Percentiles rank a stretch among this genome's conserved stretches.
These are phyloP conservation scores for Podosphaera xanthii DNA, from an alignment of 2,329 filamentous ascomycete genomes.

Conservation along the genomic window DNA sequence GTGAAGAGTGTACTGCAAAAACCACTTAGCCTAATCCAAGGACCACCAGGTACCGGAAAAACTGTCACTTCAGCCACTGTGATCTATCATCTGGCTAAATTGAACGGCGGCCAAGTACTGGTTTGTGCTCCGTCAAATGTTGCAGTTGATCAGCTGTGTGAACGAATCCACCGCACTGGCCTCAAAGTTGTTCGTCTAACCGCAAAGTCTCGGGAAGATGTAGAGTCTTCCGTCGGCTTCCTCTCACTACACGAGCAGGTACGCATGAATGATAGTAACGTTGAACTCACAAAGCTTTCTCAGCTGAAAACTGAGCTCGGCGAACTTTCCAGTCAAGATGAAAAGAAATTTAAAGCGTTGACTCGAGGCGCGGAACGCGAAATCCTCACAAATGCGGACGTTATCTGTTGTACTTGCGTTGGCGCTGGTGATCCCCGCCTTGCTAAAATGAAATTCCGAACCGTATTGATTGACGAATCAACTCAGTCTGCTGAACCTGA, in stretches of 20 bases:
- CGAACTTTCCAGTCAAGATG: constrained; percentile 81
- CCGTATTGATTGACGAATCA: constrained; percentile 92
- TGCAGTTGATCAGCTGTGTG: constrained; percentile 91
- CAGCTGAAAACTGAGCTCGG: constrained; percentile 82
- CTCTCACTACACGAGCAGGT: constrained; percentile 92
- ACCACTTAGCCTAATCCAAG: constrained; percentile 86
- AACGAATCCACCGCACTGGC: constrained; percentile 83
- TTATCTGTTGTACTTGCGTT: constrained; percentile 97
- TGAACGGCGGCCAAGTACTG: constrained; percentile 81
- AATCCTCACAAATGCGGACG: constrained; percentile 83
- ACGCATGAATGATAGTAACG: constrained; percentile 88
- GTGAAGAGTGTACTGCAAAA: constrained; percentile 90
- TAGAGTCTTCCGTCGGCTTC: constrained; percentile 94
- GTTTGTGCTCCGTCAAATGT: constrained; percentile 97
- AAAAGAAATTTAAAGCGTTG: constrained; percentile 95
- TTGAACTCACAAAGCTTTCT: constrained; percentile 75
- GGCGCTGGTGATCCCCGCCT: constrained; percentile 89
- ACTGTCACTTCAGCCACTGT: constrained; percentile 97
- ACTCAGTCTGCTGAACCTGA: constrained; percentile 96
- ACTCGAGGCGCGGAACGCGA: constrained; percentile 86
- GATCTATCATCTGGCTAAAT: constrained; percentile 91
- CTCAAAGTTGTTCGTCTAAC: constrained; percentile 93
- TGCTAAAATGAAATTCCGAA: constrained; percentile 93
- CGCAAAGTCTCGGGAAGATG: constrained; percentile 96
- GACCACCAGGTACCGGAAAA: constrained; percentile 90